phyloP scores from a whole-genome alignment of 2,329 filamentous ascomycete species.

The Emericellopsis cladophorae region DNA sequence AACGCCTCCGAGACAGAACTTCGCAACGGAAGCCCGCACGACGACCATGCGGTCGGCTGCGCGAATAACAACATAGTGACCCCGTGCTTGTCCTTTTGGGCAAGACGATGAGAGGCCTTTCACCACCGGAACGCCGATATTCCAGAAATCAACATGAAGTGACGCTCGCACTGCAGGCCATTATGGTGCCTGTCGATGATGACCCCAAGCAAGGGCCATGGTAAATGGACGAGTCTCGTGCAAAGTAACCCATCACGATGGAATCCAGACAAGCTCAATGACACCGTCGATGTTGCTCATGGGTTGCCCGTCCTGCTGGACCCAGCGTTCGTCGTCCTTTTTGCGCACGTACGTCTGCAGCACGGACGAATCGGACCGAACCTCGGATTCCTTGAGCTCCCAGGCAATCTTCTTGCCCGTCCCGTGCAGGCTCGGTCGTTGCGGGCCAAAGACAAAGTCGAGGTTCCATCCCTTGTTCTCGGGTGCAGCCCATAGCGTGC shows the following conservation, averaged over 20 bases:
- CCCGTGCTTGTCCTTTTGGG: no score
- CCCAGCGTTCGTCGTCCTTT: slow-evolving; percentile 40
- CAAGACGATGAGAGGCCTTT: no score
- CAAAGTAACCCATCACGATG: slow-evolving; percentile 9
- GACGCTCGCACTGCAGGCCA: no score
- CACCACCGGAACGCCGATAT: no score
- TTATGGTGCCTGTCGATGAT: no score
- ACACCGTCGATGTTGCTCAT: slow-evolving; percentile 43
- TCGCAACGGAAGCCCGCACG: no score
- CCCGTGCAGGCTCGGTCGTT: slow-evolving; percentile 30
- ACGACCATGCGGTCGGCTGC: no score
- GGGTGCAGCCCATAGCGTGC: slow-evolving; percentile 35
- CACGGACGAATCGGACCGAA: slow-evolving; percentile 35
- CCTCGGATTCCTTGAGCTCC: slow-evolving; percentile 37
- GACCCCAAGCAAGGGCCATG: no score
- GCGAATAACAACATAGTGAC: no score
- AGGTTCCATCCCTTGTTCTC: slow-evolving; percentile 36
- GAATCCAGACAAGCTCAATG: slow-evolving; percentile 44
- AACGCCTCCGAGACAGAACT: no score
- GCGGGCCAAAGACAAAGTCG: slow-evolving; percentile 37
- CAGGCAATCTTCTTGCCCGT: slow-evolving; percentile 39
- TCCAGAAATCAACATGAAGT: no score
- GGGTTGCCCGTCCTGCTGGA: slow-evolving; percentile 25
- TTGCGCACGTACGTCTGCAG: slow-evolving; percentile 40
- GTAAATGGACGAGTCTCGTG: not conserved